Base-by-base conservation (phyloP, 1,284 basidiomycete species). In the Amylostereum chailletii region DNA sequence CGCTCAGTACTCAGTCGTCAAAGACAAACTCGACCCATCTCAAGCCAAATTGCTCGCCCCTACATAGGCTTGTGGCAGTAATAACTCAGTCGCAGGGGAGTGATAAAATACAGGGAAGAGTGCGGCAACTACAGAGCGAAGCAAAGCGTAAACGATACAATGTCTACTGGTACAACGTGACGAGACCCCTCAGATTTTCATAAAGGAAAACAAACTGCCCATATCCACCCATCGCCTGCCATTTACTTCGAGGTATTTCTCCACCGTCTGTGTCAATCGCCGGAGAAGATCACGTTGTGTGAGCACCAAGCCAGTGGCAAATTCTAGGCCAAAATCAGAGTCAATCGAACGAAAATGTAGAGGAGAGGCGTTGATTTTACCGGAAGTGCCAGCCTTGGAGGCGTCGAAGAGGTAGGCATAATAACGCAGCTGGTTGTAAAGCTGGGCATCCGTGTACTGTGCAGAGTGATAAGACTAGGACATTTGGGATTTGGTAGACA, bases 361-460 rank as follows among this genome's bases (percentile, higher is more conserved):
- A 19, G 19, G 19, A 71, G 69, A 0, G 79, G 80, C 47, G 66
- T 67, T 0, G 75, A 67, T 11, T 30, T 11, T 31, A 43, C 42
- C 11, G 5, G 74, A 69, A 43, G 74, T 75, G 8, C 76, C 56
- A 0, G 81, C 83, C 61, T 84, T 88, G 27, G 86, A 76, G 1
- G 67, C 64, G 60, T 94, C 81, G 59, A 97, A 94, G 4, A 96
- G 70, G 51, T 76, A 83, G 29, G 73, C 66, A 64, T 84, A 94
- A 68, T 85, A 95, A 48, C 90, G 70, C 34, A 97, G 70, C 65
- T 97, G 94, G 58, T 86, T 89, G 65, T 96, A 95, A 45, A 97
- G 70, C 59, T 81, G 75, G 5, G 75, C 70, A 61, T 95, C 93
- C 34, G 86, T 77, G 64, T 94, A 97, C 89, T 94, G 58, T 1